Evolutionary conservation across 345 rosid genomes (phyloP).

Genomic region (Camelina neglecta): DNA sequence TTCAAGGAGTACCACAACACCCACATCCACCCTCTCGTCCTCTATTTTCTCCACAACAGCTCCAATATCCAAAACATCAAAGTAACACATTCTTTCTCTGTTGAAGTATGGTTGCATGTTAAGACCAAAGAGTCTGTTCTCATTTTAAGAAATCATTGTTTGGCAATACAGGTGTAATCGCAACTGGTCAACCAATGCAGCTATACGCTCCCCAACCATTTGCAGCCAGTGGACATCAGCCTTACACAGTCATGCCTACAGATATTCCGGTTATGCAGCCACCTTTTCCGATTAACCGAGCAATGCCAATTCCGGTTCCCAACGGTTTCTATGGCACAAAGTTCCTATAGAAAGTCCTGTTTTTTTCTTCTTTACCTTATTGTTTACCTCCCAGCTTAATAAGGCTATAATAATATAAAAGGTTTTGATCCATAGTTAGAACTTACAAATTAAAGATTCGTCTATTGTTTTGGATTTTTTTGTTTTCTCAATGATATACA

Average conservation of each 20-base stretch:
- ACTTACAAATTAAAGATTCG: background rate
- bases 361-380: conserved; percentile 7
- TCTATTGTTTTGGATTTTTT: background rate
- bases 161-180: conserved; percentile 30
- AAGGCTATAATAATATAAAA: conserved; percentile 10
- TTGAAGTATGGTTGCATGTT: background rate
- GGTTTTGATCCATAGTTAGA: conserved; percentile 36
- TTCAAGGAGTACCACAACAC: conserved; percentile 52
- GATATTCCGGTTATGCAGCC: conserved; percentile 57
- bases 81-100: conserved; percentile 35
- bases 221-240: conserved; percentile 51
- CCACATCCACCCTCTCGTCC: conserved; percentile 60
- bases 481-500: background rate
- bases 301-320: conserved; percentile 50
- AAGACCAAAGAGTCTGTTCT: conserved; percentile 14
- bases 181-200: conserved; percentile 31
- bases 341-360: conserved; percentile 45
- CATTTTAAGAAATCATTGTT: background rate
- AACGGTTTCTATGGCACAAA: conserved; percentile 51
- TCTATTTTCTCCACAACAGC: conserved; percentile 55
- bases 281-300: conserved; percentile 44
- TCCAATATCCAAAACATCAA: conserved; percentile 63
- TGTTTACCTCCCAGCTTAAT: conserved; percentile 14
- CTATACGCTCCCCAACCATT: conserved; percentile 53
- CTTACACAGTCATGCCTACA: conserved; percentile 43